These are phyloP conservation scores for Stephanodiscus triporus DNA, from an alignment of 108 stramenopile genomes.

Conservation along the genomic window DNA sequence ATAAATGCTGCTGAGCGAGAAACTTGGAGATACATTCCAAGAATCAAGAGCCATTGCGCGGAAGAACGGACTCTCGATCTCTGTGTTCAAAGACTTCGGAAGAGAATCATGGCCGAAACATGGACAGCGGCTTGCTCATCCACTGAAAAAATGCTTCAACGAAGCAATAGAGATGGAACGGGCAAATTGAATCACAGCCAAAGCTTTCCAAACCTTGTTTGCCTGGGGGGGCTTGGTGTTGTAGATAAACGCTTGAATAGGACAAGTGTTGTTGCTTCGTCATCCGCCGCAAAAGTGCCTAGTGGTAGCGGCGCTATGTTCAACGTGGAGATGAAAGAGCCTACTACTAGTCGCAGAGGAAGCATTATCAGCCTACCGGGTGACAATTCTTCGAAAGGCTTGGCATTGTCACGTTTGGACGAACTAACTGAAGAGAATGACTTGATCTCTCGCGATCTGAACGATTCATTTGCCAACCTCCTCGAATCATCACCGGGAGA, in stretches of 20 bases:
- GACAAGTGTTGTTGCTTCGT: too few relatives aligned
- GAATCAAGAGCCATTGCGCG: conserved; percentile 87
- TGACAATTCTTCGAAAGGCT: too few relatives aligned
- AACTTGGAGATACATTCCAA: conserved; percentile 87
- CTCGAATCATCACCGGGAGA: too few relatives aligned
- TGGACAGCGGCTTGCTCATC: conserved; percentile 53
- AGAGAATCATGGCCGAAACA: conserved; percentile 67
- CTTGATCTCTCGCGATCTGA: too few relatives aligned
- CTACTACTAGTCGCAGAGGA: too few relatives aligned
- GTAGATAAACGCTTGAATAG: conserved; percentile 31
- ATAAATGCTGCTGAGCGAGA: conserved; percentile 80
- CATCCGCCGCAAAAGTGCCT: too few relatives aligned
- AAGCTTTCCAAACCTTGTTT: conserved; percentile 82
- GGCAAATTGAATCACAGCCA: conserved; percentile 53
- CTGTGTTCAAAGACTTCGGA: conserved; percentile 84
- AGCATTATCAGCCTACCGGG: too few relatives aligned
- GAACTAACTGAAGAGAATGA: too few relatives aligned
- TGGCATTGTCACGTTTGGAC: too few relatives aligned
- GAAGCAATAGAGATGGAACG: conserved; percentile 42
- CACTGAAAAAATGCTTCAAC: conserved; percentile 20
- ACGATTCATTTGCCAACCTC: too few relatives aligned
- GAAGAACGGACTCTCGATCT: conserved; percentile 86
- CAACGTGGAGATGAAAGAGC: too few relatives aligned
- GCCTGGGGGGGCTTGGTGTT: conserved; percentile 73
- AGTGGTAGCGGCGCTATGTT: too few relatives aligned